phyloP scores from a whole-genome alignment of 352 stramenopile genomes.

The Thraustochytrium sp. region DNA sequence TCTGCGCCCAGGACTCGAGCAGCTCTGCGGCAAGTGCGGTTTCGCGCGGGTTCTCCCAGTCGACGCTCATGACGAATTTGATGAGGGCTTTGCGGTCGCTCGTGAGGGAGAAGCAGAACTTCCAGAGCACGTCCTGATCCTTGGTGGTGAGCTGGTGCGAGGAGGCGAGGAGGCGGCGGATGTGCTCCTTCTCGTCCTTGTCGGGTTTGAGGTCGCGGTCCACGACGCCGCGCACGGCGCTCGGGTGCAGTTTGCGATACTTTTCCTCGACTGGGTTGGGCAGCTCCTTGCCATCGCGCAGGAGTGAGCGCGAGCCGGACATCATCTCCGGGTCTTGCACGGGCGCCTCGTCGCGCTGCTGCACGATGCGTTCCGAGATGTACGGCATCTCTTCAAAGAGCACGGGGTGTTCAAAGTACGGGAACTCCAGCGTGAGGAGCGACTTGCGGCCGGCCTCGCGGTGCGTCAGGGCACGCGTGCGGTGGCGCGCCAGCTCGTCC shows the following conservation, averaged over 20 bases:
- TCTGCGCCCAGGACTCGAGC: conserved; percentile 71
- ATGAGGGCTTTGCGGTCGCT: conserved; percentile 86
- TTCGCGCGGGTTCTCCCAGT: conserved; percentile 95
- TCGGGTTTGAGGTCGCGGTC: conserved; percentile 95
- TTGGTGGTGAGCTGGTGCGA: conserved; percentile 85
- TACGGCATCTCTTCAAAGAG: conserved; percentile 86
- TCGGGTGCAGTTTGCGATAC: conserved; percentile 91
- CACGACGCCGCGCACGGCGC: conserved; percentile 89
- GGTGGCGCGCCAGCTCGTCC: conserved; percentile 55
- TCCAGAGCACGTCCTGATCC: conserved; percentile 71
- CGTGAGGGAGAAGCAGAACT: conserved; percentile 53
- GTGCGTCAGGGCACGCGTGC: not conserved
- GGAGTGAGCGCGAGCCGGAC: not conserved
- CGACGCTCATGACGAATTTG: conserved; percentile 95
- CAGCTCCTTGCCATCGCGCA: conserved; percentile 48
- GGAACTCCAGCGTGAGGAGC: conserved; percentile 76
- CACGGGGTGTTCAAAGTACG: conserved; percentile 79
- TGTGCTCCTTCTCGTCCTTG: conserved; percentile 79
- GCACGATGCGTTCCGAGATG: conserved; percentile 47
- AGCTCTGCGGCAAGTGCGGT: conserved; percentile 84
- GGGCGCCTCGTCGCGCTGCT: not conserved
- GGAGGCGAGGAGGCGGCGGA: conserved; percentile 84
- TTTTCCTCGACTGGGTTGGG: conserved; percentile 88
- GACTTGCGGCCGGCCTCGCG: conserved; percentile 18
- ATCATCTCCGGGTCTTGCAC: conserved; percentile 17